Evolutionary conservation across 768 basidiomycete species (phyloP), one percentile per base, ranked within the genome.

Genomic region (Collybia sordida): DNA sequence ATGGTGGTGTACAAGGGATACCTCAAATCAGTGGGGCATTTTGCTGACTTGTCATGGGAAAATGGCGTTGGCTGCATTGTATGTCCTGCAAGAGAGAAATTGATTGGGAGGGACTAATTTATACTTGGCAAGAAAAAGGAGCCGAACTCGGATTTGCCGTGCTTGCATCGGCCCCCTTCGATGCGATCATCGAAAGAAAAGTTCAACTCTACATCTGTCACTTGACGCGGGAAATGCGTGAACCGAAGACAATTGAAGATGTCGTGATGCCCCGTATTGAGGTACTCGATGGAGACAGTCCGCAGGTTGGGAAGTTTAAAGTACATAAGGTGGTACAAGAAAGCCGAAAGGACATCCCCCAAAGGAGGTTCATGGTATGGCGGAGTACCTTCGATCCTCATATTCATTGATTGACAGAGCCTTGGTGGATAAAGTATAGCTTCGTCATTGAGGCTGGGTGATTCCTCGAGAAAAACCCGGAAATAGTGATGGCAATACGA

Each of bases 191-290:
- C 47, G 59, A 70, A 68, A 1, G 53, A 47, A 51, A 67, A 76
- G 28, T 53, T 53, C 28, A 75, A 45, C 34, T 68, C 64, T n/a
- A 75, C 64, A 25, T 59, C 37, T 9, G 52, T 31, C 31, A 31
- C 31, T 6, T 62, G 14, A 71, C 64, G 41, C 68, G 68, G n/a
- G 24, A 21, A 4, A 71, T 71, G 22, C 72, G 59, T 34, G 70
- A 47, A 47, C 22, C 27, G 36, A 22, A 37, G 31, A 36, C 19
- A 18, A 22, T 47, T 17, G 14, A 31, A 12, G 31, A 12, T 31
- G 14, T 31, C 31, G 14, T 31, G 3, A 11, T 11, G 14, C 14
- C 11, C 11, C 5, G 9, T 19, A 38, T 40, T n/a, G 39, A 45
- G 37, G 28, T 46, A 28, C 9, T 19, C 19, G 3, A 23, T 31